A percentile compares a stretch with the other conserved stretches of the same genome.
Evolutionary conservation across 805 yeast genomes (phyloP).

Genomic region (Metschnikowia aberdeeniae): DNA sequence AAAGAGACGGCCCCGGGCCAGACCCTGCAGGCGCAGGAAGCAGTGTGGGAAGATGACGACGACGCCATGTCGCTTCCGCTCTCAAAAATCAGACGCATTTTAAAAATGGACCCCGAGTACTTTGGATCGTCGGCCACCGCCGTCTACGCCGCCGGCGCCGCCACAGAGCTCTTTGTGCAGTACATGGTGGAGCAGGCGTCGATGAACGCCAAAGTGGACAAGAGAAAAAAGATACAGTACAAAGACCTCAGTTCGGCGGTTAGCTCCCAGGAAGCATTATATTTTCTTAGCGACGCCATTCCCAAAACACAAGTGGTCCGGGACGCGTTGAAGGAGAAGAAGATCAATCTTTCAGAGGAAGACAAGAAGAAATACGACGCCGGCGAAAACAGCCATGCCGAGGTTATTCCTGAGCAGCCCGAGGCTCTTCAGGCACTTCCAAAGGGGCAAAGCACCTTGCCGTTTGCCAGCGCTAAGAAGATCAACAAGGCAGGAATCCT

Average conservation of each 20-base stretch:
- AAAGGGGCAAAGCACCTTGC: constrained; percentile 41
- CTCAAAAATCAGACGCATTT: constrained; percentile 63
- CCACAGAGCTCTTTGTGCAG: constrained; percentile 71
- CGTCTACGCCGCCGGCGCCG: constrained; percentile 71
- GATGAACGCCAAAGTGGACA: constrained; percentile 57
- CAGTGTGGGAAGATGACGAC: constrained; percentile 10
- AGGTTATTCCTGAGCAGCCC: neutral
- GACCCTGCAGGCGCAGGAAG: neutral
- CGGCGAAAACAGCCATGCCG: constrained; percentile 7
- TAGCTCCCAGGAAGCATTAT: constrained; percentile 51
- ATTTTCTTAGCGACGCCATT: constrained; percentile 61
- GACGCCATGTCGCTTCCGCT: constrained; percentile 47
- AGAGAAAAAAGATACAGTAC: constrained; percentile 66
- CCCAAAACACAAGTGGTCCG: constrained; percentile 57
- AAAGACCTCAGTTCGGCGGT: constrained; percentile 68
- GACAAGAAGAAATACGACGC: constrained; percentile 10
- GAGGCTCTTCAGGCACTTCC: constrained; percentile 14
- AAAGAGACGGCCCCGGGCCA: neutral
- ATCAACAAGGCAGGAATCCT: constrained; percentile 32
- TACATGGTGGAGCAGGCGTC: constrained; percentile 69
- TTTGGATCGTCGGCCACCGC: constrained; percentile 64
- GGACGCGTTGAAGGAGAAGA: constrained; percentile 42
- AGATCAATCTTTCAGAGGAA: constrained; percentile 23
- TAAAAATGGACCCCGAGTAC: constrained; percentile 74
- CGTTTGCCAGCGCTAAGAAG: constrained; percentile 19